A percentile compares a stretch with the other conserved stretches of the same genome.
phyloP scores from a whole-genome alignment of 1,284 basidiomycete genomes.

The Trichosporon sp. region DNA sequence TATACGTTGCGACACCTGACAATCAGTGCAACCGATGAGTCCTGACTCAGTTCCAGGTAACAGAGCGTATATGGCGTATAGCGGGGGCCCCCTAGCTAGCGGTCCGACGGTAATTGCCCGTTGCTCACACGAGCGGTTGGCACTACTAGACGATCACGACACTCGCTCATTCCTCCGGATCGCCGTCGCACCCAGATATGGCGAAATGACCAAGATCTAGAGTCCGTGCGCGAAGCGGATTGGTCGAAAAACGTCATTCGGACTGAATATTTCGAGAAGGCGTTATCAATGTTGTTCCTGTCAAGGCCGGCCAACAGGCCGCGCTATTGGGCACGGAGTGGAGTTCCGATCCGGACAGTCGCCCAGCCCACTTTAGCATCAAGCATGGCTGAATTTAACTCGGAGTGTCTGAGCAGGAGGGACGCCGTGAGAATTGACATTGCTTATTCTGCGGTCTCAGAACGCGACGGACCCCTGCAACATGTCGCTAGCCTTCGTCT shows the following conservation, averaged over 20 bases:
- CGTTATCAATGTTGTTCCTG: not conserved
- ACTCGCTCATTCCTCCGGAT: not conserved
- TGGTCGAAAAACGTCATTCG: not conserved
- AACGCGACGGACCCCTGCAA: no score
- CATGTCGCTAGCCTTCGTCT: no score
- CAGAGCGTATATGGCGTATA: no score
- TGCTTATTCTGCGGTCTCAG: no score
- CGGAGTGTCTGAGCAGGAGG: no score
- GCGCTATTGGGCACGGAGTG: not conserved
- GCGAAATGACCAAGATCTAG: not conserved
- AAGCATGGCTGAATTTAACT: not conserved
- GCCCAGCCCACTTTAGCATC: not conserved
- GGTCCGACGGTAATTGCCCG: not conserved
- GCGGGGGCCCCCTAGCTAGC: no score
- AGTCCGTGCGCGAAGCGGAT: not conserved
- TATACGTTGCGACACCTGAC: no score
- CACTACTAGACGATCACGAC: not conserved
- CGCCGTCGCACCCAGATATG: not conserved
- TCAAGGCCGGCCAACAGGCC: not conserved
- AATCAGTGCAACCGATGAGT: no score
- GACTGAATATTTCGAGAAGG: not conserved
- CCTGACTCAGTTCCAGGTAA: no score
- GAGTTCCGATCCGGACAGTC: slow-evolving; percentile 1
- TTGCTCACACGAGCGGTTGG: not conserved
- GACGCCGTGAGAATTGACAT: no score